Evolutionary conservation across 108 stramenopile genomes (phyloP).

Genomic region (Stephanodiscus minutulus): DNA sequence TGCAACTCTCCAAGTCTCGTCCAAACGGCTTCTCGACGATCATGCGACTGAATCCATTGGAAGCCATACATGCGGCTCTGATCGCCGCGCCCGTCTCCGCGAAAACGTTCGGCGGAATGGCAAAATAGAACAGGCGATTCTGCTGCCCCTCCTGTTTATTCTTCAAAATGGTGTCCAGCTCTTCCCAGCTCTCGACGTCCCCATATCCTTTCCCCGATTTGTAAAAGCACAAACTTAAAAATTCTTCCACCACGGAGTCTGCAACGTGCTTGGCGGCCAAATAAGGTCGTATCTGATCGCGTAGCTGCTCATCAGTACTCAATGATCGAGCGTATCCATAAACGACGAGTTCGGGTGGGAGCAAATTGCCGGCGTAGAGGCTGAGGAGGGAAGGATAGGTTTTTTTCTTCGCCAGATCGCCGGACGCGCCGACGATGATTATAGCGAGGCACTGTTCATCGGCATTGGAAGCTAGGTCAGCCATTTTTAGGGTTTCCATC

Average conservation of each 20-base stretch:
- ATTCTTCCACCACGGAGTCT: slow-evolving; percentile 61
- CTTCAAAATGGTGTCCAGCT: slow-evolving; percentile 52
- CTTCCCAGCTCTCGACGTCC: slow-evolving; percentile 71
- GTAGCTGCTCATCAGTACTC: slow-evolving; percentile 81
- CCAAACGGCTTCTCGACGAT: slow-evolving; percentile 99
- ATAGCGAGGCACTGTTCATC: slow-evolving; percentile 50
- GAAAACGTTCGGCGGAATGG: slow-evolving; percentile 97
- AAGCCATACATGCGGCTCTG: slow-evolving; percentile 65
- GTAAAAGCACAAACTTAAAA: slow-evolving; percentile 79
- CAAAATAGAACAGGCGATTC: slow-evolving; percentile 95
- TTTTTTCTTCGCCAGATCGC: slow-evolving; percentile 98
- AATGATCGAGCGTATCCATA: slow-evolving; percentile 92
- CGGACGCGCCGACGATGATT: slow-evolving; percentile 88
- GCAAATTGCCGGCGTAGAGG: slow-evolving; percentile 74
- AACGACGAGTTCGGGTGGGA: slow-evolving; percentile 76
- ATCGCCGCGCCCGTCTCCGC: slow-evolving; percentile 84
- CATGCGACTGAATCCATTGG: slow-evolving; percentile 87
- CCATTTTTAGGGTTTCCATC: too few relatives aligned
- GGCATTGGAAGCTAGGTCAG: not conserved
- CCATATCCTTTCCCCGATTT: slow-evolving; percentile 76
- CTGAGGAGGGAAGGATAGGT: slow-evolving; percentile 92
- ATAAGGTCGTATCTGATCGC: slow-evolving; percentile 75
- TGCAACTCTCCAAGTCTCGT: slow-evolving; percentile 84
- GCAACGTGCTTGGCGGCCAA: slow-evolving; percentile 50
- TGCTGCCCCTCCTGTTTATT: slow-evolving; percentile 18